phyloP scores from a whole-genome alignment of 73 alveolate genomes.

The Paraurostyla sp. region DNA sequence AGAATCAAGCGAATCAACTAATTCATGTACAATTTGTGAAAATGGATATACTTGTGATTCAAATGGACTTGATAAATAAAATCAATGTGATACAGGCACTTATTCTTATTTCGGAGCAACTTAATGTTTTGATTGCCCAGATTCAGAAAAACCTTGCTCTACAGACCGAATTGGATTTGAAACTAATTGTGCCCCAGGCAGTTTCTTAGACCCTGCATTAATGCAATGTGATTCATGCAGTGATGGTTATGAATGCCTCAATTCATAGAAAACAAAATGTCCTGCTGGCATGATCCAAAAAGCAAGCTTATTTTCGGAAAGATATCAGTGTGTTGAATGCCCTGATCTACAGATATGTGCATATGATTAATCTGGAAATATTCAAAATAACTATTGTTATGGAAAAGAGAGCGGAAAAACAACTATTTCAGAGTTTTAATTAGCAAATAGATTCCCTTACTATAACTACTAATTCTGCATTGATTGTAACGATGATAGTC shows the following conservation, averaged over 20 bases:
- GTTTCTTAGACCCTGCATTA: not conserved
- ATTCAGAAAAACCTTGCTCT: not conserved
- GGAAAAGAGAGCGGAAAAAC: not conserved
- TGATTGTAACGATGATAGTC: constrained; percentile 8
- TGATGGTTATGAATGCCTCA: constrained; percentile 11
- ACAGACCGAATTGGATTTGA: not conserved
- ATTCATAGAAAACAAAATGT: not conserved
- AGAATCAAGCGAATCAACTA: not conserved
- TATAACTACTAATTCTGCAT: constrained; percentile 27
- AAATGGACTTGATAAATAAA: no score
- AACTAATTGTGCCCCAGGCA: constrained; percentile 19
- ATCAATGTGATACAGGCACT: not conserved
- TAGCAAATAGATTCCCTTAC: constrained; percentile 23
- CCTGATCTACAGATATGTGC: not conserved
- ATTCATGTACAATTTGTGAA: no score
- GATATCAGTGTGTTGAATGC: constrained; percentile 22
- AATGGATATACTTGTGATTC: no score
- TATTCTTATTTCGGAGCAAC: not conserved
- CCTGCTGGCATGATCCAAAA: constrained; percentile 2
- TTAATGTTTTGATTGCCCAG: constrained; percentile 17
- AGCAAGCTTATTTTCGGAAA: not conserved
- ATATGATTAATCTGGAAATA: not conserved
- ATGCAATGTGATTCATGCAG: not conserved
- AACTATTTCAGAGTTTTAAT: not conserved
- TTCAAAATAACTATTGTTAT: constrained; percentile 20